phyloP scores from a whole-genome alignment of 208 protist genomes.

The Leishmania gerbilli region DNA sequence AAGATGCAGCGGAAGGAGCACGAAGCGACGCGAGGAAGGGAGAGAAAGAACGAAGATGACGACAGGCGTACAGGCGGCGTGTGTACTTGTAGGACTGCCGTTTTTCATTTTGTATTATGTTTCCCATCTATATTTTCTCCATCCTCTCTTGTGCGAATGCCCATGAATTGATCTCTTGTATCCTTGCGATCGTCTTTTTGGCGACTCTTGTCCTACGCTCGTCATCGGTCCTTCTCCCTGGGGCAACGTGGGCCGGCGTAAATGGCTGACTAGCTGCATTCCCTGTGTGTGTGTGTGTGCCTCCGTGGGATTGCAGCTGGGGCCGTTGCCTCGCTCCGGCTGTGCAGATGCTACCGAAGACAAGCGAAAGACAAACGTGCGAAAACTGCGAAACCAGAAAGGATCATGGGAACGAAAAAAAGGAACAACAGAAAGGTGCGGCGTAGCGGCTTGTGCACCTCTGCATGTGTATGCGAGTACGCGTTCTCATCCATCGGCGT shows the following conservation, averaged over 20 bases:
- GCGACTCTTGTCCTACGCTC: not conserved
- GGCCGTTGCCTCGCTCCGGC: not conserved
- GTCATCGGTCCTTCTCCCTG: not conserved
- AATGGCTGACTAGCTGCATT: not conserved
- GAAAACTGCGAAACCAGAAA: not conserved
- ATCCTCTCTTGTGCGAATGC: not conserved
- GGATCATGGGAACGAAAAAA: too few species aligned
- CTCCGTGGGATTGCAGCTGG: not conserved
- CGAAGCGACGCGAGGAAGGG: not conserved
- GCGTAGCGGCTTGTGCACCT: not conserved
- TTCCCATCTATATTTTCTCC: not conserved
- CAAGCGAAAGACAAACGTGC: not conserved
- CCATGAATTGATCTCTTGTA: not conserved
- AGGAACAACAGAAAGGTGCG: not conserved
- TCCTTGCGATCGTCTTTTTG: not conserved
- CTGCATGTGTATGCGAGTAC: not conserved
- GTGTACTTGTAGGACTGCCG: not conserved
- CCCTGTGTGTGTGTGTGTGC: not conserved
- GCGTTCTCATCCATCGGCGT: not conserved
- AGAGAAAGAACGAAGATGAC: not conserved
- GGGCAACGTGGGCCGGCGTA: not conserved
- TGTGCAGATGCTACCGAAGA: not conserved
- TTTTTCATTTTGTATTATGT: not conserved
- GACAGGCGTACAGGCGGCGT: not conserved
- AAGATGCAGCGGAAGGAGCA: not conserved